phyloP scores from a whole-genome alignment of 2,329 filamentous ascomycete species.

The Aureobasidium musti region DNA sequence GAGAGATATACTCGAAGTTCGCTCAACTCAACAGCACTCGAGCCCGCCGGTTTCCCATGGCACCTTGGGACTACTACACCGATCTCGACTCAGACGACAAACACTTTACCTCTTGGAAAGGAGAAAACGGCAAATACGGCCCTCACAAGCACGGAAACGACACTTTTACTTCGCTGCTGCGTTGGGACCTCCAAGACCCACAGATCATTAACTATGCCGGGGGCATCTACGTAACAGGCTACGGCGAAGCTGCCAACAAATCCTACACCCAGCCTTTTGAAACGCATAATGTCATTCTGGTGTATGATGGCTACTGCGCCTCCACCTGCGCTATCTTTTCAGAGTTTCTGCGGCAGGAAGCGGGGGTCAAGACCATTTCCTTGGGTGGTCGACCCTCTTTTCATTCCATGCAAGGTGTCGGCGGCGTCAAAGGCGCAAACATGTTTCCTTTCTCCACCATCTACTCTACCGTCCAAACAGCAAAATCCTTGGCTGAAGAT shows the following conservation, averaged over 20 bases:
- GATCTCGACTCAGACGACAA: constrained; percentile 52
- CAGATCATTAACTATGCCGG: constrained; percentile 40
- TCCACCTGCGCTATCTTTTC: constrained; percentile 50
- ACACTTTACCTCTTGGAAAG: constrained; percentile 50
- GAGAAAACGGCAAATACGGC: constrained; percentile 53
- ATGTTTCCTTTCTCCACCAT: constrained; percentile 35
- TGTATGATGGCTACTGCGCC: constrained; percentile 50
- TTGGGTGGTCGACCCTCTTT: constrained; percentile 47
- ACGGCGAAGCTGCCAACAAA: constrained; percentile 51
- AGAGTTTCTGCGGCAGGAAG: constrained; percentile 51
- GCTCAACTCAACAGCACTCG: constrained; percentile 37
- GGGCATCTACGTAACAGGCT: constrained; percentile 51
- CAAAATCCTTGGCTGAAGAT: constrained; percentile 32
- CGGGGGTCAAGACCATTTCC: constrained; percentile 46
- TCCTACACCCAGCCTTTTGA: constrained; percentile 54
- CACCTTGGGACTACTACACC: constrained; percentile 51
- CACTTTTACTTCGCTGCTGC: constrained; percentile 59
- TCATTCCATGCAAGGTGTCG: constrained; percentile 49
- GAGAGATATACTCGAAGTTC: constrained; percentile 45
- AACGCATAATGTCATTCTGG: constrained; percentile 59
- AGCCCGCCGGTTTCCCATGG: constrained; percentile 46
- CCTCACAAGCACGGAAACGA: constrained; percentile 50
- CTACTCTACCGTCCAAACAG: constrained; percentile 32
- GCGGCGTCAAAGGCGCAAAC: constrained; percentile 50
- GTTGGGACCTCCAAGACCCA: constrained; percentile 54